Evolutionary conservation across 2,329 filamentous ascomycete genomes (phyloP).

Genomic region (Ophiognomonia clavigignenti-juglandacearum): DNA sequence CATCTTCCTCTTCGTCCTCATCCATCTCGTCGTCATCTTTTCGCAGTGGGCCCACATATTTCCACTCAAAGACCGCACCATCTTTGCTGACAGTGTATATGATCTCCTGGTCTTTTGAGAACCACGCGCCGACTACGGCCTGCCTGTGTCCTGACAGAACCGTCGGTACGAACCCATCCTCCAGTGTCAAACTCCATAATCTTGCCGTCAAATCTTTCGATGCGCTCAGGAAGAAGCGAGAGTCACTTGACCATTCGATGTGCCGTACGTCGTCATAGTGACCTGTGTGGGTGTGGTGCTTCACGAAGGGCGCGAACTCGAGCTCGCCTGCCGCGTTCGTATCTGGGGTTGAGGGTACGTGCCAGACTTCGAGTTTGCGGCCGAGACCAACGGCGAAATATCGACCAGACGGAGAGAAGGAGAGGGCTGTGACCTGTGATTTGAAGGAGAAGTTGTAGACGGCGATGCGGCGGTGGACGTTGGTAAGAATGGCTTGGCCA

Average conservation of each 20-base stretch:
- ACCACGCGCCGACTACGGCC: constrained; percentile 90
- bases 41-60: constrained; percentile 63
- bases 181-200: constrained; percentile 88
- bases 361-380: constrained; percentile 89
- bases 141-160: constrained; percentile 88
- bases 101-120: constrained; percentile 87
- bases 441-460: constrained; percentile 97
- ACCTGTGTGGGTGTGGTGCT: constrained; percentile 77
- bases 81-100: constrained; percentile 97
- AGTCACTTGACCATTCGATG: constrained; percentile 95
- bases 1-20: constrained; percentile 55
- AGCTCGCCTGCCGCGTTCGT: constrained; percentile 73
- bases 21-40: constrained; percentile 54
- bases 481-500: constrained; percentile 88
- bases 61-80: constrained; percentile 93
- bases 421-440: constrained; percentile 72
- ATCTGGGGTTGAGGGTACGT: constrained; percentile 86
- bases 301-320: constrained; percentile 91
- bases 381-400: constrained; percentile 89
- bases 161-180: constrained; percentile 85
- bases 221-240: constrained; percentile 86
- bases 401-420: constrained; percentile 85
- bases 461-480: constrained; percentile 76
- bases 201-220: constrained; percentile 89
- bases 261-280: constrained; percentile 84